These are phyloP conservation scores for Raphanus sativus DNA, from an alignment of 345 rosid species.

Conservation along the genomic window DNA sequence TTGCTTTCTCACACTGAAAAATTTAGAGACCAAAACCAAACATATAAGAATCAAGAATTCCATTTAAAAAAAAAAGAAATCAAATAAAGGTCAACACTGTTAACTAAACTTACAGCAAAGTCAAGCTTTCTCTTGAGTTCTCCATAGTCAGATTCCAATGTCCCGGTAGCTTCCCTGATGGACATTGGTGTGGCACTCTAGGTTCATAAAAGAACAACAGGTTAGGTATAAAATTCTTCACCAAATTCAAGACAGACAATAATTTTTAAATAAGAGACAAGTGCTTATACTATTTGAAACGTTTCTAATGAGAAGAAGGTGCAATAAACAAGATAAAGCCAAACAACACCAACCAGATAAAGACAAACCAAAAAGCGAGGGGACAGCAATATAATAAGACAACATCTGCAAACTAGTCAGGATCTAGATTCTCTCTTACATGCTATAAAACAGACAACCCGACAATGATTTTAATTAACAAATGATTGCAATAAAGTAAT, in stretches of 20 bases:
- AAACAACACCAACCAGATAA: constrained; percentile 24
- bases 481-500: constrained; percentile 9
- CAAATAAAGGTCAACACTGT: background rate
- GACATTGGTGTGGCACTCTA: constrained; percentile 9
- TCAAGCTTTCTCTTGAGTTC: constrained; percentile 62
- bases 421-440: background rate
- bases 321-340: background rate
- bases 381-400: constrained; percentile 20
- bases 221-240: constrained; percentile 1
- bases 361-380: constrained; percentile 7
- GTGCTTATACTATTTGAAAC: background rate
- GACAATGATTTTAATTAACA: background rate
- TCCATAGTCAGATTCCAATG: constrained; percentile 41
- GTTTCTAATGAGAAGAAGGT: background rate
- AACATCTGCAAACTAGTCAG: constrained; percentile 1
- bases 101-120: constrained; percentile 51
- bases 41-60: background rate
- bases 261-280: background rate
- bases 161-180: constrained; percentile 11
- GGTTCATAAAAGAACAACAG: background rate
- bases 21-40: constrained; percentile 6
- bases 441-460: constrained; percentile 9
- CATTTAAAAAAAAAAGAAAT: background rate
- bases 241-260: background rate
- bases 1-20: constrained; percentile 64